phyloP scores from a whole-genome alignment of 768 basidiomycete genomes.

The Calocybe indica region DNA sequence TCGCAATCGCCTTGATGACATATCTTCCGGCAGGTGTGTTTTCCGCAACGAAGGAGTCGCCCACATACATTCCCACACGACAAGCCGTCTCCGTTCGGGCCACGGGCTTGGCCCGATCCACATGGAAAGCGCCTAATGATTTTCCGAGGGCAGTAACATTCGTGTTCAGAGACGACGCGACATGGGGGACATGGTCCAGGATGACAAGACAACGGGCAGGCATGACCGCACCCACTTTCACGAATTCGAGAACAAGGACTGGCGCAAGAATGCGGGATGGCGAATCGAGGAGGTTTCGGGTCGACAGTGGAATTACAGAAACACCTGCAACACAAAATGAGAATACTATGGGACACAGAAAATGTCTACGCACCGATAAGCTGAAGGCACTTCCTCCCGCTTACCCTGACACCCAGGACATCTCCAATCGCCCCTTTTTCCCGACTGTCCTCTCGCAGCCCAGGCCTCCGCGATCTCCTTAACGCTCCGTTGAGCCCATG shows the following conservation, averaged over 20 bases:
- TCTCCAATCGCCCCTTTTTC: slow-evolving; percentile 74
- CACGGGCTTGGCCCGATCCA: slow-evolving; percentile 24
- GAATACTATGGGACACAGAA: background rate
- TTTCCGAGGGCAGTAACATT: slow-evolving; percentile 74
- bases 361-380: slow-evolving; percentile 51
- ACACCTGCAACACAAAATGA: slow-evolving; percentile 44
- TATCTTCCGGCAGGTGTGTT: slow-evolving; percentile 58
- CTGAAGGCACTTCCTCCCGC: slow-evolving; percentile 56
- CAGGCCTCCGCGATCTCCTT: slow-evolving; percentile 70
- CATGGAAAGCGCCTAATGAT: slow-evolving; percentile 55
- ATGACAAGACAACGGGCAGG: slow-evolving; percentile 83
- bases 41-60: slow-evolving; percentile 54
- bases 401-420: slow-evolving; percentile 92
- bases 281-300: slow-evolving; percentile 62
- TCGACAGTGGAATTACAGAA: slow-evolving; percentile 77
- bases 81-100: slow-evolving; percentile 22
- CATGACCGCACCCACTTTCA: slow-evolving; percentile 60
- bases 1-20: slow-evolving; percentile 81
- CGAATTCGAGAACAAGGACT: slow-evolving; percentile 60
- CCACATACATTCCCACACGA: slow-evolving; percentile 41
- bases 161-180: slow-evolving; percentile 65
- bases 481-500: slow-evolving; percentile 83
- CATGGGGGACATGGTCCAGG: slow-evolving; percentile 98
- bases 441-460: slow-evolving; percentile 58
- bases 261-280: slow-evolving; percentile 75